Conservation (phyloP, 306 rosid genomes). For the Dalbergia cultrata region DNA sequence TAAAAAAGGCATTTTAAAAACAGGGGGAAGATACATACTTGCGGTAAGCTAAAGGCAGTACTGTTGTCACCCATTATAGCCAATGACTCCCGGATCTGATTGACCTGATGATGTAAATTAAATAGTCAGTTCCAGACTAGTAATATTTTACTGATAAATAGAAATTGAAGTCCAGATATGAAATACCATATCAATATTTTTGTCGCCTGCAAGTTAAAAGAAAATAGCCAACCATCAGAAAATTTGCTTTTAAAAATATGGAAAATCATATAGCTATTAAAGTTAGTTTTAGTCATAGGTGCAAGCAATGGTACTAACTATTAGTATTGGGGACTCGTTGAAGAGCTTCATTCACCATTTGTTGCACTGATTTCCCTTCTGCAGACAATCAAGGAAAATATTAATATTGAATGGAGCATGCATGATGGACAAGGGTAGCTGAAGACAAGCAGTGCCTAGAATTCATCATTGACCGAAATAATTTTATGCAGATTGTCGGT, state of each 20-base stretch:
- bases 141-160: slow-evolving; percentile 36
- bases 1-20: slow-evolving; percentile 20
- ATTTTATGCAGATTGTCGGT: neutral
- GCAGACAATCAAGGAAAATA: slow-evolving; percentile 42
- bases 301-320: slow-evolving; percentile 58
- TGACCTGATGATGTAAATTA: slow-evolving; percentile 70
- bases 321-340: slow-evolving; percentile 71
- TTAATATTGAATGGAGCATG: slow-evolving; percentile 33
- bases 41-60: slow-evolving; percentile 96
- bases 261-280: slow-evolving; percentile 28
- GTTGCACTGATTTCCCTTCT: slow-evolving; percentile 90
- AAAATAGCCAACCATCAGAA: slow-evolving; percentile 49
- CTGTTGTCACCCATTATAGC: slow-evolving; percentile 97
- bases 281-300: slow-evolving; percentile 4
- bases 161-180: slow-evolving; percentile 45
- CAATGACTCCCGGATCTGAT: slow-evolving; percentile 93
- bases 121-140: slow-evolving; percentile 37
- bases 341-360: slow-evolving; percentile 93
- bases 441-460: slow-evolving; percentile 26
- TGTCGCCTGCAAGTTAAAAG: slow-evolving; percentile 81
- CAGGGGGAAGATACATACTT: slow-evolving; percentile 61
- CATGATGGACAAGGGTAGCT: neutral
- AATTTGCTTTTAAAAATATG: slow-evolving; percentile 14
- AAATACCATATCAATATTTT: slow-evolving; percentile 85
- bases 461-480: slow-evolving; percentile 22